Base-by-base conservation (phyloP, 768 basidiomycete species). In the Sistotremastrum niveocremeum region DNA sequence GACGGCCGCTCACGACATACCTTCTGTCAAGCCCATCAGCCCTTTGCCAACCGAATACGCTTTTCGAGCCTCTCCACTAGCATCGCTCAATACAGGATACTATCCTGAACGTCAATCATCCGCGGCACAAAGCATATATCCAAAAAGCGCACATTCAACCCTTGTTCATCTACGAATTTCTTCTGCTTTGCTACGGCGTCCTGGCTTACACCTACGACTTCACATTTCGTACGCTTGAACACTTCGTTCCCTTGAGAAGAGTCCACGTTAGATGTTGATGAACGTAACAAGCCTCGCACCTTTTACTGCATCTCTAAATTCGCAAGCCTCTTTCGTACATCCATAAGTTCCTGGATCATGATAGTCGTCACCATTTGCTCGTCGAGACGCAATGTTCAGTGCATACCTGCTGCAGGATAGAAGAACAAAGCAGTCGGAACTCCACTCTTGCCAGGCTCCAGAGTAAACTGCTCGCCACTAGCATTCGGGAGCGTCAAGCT, bases 61-160 rank as follows among this genome's bases (percentile, higher is more conserved):
- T 54, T 77, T 75, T 52, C 78, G 69, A 3, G 72, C 78, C 46
- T 70, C 67, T 37, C 79, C 79, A 8, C 77, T 68, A 12, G 62
- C 58, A 52, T 91, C 88, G 53, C 82, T 85, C 53, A 91, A 62
- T 28, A 90, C 72, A 3, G 85, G 84, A 62, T 83, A 90, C 82
- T 84, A 49, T 7, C 7, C 7, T 37, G 4, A 34, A 34, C 10
- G 37, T 29, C 46, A 34, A 36, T 8, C 31, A 4, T 33, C 7
- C 33, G 40, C 29, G 43, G 39, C 6, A 31, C 37, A 28, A 28
- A 41, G 6, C 43, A 34, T 32, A 34, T 11, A 30, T 28, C 9
- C 6, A 34, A 33, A 39, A 12, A 28, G 61, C 71, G 58, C 55
- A 81, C 83, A 3, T 74, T 74, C 47, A 86, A 62, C 41, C 76